Conservation (phyloP, 2,329 filamentous ascomycete species). For the Aspergillus pseudoviridinutans region DNA sequence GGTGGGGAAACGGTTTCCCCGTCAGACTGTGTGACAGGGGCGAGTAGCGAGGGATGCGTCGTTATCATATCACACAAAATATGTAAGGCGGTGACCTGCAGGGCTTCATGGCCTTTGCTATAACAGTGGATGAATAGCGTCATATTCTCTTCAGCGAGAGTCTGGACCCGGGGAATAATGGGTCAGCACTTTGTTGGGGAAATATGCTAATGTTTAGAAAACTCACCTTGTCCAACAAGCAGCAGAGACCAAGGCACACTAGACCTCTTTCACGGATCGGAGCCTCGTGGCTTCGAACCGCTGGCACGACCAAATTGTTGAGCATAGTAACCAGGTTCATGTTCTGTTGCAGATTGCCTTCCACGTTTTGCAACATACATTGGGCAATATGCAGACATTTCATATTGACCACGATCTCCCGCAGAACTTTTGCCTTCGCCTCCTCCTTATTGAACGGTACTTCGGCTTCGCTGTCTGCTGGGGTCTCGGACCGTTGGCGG, state of each 20-base stretch:
- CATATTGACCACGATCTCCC: conserved; percentile 94
- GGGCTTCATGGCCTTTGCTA: conserved; percentile 80
- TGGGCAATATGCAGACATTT: conserved; percentile 97
- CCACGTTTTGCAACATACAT: conserved; percentile 93
- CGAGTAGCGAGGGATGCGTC: conserved; percentile 76
- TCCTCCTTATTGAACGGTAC: conserved; percentile 52
- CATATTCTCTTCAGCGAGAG: conserved; percentile 86
- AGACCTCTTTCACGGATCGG: conserved; percentile 88
- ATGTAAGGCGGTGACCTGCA: conserved; percentile 86
- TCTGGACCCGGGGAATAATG: conserved; percentile 39
- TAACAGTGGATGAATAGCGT: conserved; percentile 95
- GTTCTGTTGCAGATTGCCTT: conserved; percentile 82
- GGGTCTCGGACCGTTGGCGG: conserved; percentile 42
- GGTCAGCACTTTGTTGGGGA: background rate
- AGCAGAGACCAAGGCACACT: conserved; percentile 84
- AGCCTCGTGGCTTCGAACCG: conserved; percentile 87
- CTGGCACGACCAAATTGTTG: conserved; percentile 93
- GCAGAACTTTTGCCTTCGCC: conserved; percentile 65
- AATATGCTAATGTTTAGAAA: background rate
- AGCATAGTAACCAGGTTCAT: conserved; percentile 94
- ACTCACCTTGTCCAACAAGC: conserved; percentile 74
- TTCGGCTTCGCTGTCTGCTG: conserved; percentile 53
- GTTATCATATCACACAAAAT: conserved; percentile 92
- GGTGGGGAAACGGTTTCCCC: conserved; percentile 48
- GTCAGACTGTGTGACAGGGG: conserved; percentile 46